These are phyloP conservation scores for Seiridium unicorne DNA, from an alignment of 2,329 filamentous ascomycete genomes.

Conservation along the genomic window DNA sequence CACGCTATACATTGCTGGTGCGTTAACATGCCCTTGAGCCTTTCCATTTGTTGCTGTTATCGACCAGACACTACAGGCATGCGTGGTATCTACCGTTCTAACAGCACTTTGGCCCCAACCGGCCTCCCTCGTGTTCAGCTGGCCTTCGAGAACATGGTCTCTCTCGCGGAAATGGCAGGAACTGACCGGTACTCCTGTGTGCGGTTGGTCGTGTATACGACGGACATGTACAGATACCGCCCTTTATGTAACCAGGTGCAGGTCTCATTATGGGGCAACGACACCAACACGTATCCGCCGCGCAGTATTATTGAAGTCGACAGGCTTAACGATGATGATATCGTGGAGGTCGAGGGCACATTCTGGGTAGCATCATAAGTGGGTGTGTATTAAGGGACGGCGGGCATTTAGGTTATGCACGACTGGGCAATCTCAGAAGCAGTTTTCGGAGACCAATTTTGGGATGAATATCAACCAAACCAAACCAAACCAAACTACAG, in stretches of 20 bases:
- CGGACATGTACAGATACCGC: constrained; percentile 31
- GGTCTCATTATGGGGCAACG: constrained; percentile 27
- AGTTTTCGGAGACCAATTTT: too few relatives aligned
- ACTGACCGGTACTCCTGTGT: constrained; percentile 17
- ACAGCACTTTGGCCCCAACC: constrained; percentile 26
- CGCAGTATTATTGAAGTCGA: constrained; percentile 30
- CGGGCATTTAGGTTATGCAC: too few relatives aligned
- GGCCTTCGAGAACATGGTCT: constrained; percentile 29
- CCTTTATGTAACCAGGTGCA: constrained; percentile 30
- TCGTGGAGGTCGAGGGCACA: constrained; percentile 30
- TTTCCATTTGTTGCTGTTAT: background rate
- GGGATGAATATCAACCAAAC: background rate
- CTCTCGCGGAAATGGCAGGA: constrained; percentile 26
- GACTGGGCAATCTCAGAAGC: too few relatives aligned
- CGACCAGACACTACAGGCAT: constrained; percentile 18
- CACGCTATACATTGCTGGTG: constrained; percentile 28
- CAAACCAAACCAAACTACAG: too few relatives aligned
- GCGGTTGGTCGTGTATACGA: constrained; percentile 27
- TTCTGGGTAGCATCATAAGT: constrained; percentile 12
- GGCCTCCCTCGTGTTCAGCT: constrained; percentile 26
- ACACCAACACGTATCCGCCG: constrained; percentile 26
- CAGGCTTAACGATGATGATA: constrained; percentile 30
- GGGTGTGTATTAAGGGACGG: too few relatives aligned
- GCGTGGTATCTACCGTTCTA: constrained; percentile 28
- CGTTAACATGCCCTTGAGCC: background rate